Evolutionary conservation across 768 basidiomycete species (phyloP).

Genomic region (Boletellus emodensis): DNA sequence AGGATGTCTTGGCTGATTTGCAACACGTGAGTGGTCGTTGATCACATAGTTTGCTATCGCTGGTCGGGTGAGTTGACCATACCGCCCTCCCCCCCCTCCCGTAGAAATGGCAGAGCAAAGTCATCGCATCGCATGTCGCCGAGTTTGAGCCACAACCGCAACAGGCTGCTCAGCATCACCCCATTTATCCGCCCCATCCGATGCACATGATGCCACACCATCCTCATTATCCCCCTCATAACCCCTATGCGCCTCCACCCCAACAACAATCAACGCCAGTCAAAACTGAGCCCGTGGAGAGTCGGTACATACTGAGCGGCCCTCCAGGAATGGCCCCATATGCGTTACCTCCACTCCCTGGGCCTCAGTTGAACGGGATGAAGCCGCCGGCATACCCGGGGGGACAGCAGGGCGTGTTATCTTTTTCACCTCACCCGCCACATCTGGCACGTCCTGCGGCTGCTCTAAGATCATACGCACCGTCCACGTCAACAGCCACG

Average conservation of each 20-base stretch:
- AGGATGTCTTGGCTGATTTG: constrained; percentile 84
- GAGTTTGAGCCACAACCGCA: constrained; percentile 72
- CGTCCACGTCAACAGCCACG: constrained; percentile 21
- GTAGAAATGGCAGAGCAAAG: constrained; percentile 96
- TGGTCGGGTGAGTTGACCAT: constrained; percentile 7
- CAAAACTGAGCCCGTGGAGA: constrained; percentile 73
- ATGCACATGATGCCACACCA: constrained; percentile 56
- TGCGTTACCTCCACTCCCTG: constrained; percentile 57
- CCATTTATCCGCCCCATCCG: constrained; percentile 56
- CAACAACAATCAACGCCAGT: constrained; percentile 43
- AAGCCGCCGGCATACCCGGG: constrained; percentile 51
- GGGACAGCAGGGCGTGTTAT: constrained; percentile 56
- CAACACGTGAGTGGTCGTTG: constrained; percentile 66
- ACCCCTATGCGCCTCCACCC: constrained; percentile 45
- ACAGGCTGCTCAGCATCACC: constrained; percentile 45
- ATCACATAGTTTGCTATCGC: constrained; percentile 6
- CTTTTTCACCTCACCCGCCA: constrained; percentile 42
- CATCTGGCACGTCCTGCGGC: constrained; percentile 24
- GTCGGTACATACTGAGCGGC: constrained; percentile 55
- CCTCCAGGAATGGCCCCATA: constrained; percentile 44
- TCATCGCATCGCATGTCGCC: constrained; percentile 91
- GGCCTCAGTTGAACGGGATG: constrained; percentile 57
- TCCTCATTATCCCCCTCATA: constrained; percentile 52
- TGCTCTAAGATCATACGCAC: constrained; percentile 21
- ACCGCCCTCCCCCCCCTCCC: background rate